Evolutionary conservation across 352 stramenopile species (phyloP).

Genomic region (Ophiocytium majus): DNA sequence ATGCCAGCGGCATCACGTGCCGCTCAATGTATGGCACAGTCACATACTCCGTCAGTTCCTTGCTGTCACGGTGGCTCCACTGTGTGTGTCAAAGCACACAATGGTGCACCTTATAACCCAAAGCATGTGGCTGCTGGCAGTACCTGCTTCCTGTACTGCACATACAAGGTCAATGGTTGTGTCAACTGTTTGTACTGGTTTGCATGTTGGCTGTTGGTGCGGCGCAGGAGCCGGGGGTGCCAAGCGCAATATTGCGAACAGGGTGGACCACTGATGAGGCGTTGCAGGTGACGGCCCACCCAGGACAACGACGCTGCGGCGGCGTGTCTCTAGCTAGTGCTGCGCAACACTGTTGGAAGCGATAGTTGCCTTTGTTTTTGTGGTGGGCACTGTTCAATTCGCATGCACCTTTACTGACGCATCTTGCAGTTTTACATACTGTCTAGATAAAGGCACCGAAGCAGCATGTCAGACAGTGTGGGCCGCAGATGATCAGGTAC

Average conservation of each 20-base stretch:
- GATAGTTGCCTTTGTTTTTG: not conserved
- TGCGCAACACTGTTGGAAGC: too few species aligned
- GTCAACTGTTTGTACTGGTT: too few species aligned
- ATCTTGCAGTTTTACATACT: too few species aligned
- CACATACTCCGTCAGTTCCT: not conserved
- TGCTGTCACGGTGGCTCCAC: not conserved
- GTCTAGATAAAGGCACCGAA: not conserved
- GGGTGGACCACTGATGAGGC: slow-evolving; percentile 44
- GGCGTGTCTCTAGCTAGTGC: too few species aligned
- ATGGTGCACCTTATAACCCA: too few species aligned
- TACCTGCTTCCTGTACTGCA: not conserved
- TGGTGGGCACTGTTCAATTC: not conserved
- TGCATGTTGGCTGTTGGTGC: too few species aligned
- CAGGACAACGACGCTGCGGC: too few species aligned
- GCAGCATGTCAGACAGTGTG: not conserved
- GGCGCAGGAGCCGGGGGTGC: slow-evolving; percentile 10
- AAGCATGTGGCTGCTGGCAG: slow-evolving; percentile 25
- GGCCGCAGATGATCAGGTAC: too few species aligned
- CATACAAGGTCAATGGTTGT: too few species aligned
- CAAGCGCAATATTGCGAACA: slow-evolving; percentile 45
- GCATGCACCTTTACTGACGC: too few species aligned
- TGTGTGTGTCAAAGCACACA: too few species aligned
- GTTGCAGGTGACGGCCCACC: slow-evolving; percentile 3
- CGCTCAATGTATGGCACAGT: not conserved
- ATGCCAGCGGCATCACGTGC: not conserved